Evolutionary conservation across 768 basidiomycete species (phyloP), one percentile per base, ranked within the genome.

Genomic region (Agrocybe praecox): DNA sequence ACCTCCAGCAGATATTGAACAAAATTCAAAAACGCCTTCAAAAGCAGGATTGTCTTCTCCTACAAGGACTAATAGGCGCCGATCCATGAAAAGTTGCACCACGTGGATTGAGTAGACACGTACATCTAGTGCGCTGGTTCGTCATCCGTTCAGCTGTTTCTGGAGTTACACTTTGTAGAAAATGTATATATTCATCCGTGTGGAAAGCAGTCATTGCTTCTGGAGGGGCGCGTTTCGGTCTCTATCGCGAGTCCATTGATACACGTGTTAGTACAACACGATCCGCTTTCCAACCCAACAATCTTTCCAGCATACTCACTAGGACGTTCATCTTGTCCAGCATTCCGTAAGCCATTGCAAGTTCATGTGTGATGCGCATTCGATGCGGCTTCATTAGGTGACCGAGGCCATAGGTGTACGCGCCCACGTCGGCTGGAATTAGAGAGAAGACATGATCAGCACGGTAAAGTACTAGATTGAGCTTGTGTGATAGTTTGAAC

Each of bases 311-410:
- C 18, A n/a, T 10, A 78, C 89, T 62, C 62, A 96, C 95, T 61
- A 97, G 74, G 58, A 96, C 83, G 64, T 96, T 89, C 92, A 98
- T 95, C 74, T 92, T 89, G 58, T 88, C 87, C 23, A 96, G 78
- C 86, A 99, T 90, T 21, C 88, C 90, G 65, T 98, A 99, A 24
- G 93, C 90, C n/a, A 87, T 82, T 29, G 98, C 86, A 48, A 99
- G 76, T 62, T 96, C 91, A 69, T 99, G 95, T 0, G 96, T 91
- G 72, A 99, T 90, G 49, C 90, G 84, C 76, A 98, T 96, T 29
- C 96, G 81, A 68, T 96, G 94, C 0, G 96, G 96, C 73, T 98
- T 97, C 94, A 98, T 97, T 53, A 90, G 90, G 63, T 97, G 96
- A 1, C 89, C 88, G 51, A 89, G 76, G 40, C 93, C 94, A 69